A percentile compares a stretch with the other conserved stretches of the same genome.
Conservation (phyloP, 2,329 filamentous ascomycete species). For the Huntiella moniliformis region DNA sequence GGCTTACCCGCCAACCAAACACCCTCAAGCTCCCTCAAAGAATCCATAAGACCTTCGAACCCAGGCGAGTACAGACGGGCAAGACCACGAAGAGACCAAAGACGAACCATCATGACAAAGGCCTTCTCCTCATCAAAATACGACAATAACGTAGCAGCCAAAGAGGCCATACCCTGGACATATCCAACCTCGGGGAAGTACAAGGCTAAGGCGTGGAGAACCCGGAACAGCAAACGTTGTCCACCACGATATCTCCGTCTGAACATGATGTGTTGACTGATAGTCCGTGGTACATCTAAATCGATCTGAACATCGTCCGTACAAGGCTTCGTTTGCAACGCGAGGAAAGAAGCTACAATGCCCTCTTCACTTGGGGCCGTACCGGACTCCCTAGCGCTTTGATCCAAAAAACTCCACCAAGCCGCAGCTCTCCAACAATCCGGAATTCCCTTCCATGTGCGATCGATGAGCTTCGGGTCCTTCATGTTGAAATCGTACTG, state of each 20-base stretch:
- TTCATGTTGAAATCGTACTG: slow-evolving; percentile 63
- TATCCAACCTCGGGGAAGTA: slow-evolving; percentile 87
- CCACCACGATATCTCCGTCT: slow-evolving; percentile 77
- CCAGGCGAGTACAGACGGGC: slow-evolving; percentile 68
- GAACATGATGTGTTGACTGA: slow-evolving; percentile 96
- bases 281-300: slow-evolving; percentile 85
- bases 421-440: slow-evolving; percentile 86
- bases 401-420: slow-evolving; percentile 81
- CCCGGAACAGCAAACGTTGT: slow-evolving; percentile 77
- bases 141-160: slow-evolving; percentile 80
- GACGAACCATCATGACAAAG: slow-evolving; percentile 89
- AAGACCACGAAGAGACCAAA: slow-evolving; percentile 79
- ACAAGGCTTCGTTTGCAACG: slow-evolving; percentile 53
- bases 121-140: slow-evolving; percentile 92
- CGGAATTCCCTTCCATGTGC: slow-evolving; percentile 96
- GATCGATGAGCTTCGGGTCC: slow-evolving; percentile 68
- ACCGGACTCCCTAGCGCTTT: slow-evolving; percentile 49
- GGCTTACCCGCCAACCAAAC: slow-evolving; percentile 65
- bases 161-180: slow-evolving; percentile 91
- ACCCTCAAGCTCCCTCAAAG: slow-evolving; percentile 66
- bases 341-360: slow-evolving; percentile 53
- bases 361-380: slow-evolving; percentile 47
- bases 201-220: slow-evolving; percentile 77
- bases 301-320: slow-evolving; percentile 95
- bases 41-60: slow-evolving; percentile 72